Conservation (phyloP, 2,329 filamentous ascomycete genomes). For the Diaporthe ampelina region DNA sequence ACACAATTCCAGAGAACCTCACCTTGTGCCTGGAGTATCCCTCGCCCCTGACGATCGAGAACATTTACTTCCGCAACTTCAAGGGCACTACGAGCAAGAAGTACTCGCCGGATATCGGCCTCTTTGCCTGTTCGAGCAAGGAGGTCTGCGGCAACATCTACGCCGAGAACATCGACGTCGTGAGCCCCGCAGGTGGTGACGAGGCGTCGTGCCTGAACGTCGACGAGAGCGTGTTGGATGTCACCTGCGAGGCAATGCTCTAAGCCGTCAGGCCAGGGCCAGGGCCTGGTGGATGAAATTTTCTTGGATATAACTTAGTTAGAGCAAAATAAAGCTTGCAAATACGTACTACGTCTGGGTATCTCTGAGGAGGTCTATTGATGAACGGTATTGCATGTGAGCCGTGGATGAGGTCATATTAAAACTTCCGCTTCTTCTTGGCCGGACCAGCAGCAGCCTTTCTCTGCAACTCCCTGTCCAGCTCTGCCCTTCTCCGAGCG, state of each 20-base stretch:
- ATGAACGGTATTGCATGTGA: background rate
- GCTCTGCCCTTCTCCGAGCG: slow-evolving; percentile 64
- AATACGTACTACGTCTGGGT: background rate
- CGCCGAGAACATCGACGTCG: slow-evolving; percentile 45
- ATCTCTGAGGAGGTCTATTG: background rate
- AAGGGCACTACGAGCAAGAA: slow-evolving; percentile 58
- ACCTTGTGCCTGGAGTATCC: slow-evolving; percentile 73
- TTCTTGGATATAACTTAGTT: slow-evolving; percentile 27
- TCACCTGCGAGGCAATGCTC: slow-evolving; percentile 43
- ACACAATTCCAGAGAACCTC: slow-evolving; percentile 56
- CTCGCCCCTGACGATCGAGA: slow-evolving; percentile 65
- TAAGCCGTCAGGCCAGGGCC: slow-evolving; percentile 13
- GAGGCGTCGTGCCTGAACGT: slow-evolving; percentile 48
- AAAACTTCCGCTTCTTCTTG: slow-evolving; percentile 71
- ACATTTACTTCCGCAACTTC: slow-evolving; percentile 67
- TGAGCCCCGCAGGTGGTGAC: slow-evolving; percentile 45
- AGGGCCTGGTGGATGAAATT: background rate
- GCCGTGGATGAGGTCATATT: slow-evolving; percentile 22
- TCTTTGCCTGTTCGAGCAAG: slow-evolving; percentile 47
- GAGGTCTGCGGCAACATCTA: slow-evolving; percentile 44
- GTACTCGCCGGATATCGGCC: slow-evolving; percentile 46
- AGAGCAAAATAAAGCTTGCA: background rate
- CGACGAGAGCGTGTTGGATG: slow-evolving; percentile 44
- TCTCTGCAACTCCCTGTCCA: slow-evolving; percentile 64
- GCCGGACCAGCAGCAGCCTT: slow-evolving; percentile 64